These are phyloP conservation scores for Aechmea fasciata DNA, from an alignment of 176 grass and related monocot species.

Conservation along the genomic window DNA sequence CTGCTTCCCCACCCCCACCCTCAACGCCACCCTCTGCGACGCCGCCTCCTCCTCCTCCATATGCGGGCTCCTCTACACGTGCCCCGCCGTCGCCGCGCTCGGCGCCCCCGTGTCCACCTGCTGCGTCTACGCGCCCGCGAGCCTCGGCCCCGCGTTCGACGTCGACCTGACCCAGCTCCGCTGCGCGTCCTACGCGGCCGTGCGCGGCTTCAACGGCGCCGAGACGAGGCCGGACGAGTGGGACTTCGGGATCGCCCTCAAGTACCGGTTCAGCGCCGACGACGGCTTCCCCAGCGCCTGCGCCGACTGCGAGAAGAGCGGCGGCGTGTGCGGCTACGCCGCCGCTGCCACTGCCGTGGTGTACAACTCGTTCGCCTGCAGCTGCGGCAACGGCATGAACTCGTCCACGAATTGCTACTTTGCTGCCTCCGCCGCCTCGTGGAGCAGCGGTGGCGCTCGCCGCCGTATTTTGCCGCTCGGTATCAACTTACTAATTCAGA, in stretches of 20 bases:
- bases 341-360: background rate
- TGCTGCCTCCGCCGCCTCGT: background rate
- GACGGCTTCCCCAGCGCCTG: conserved; percentile 18
- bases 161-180: conserved; percentile 6
- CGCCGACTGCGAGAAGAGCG: conserved; percentile 23
- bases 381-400: conserved; percentile 16
- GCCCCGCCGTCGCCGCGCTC: conserved; percentile 1
- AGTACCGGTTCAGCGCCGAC: conserved; percentile 25
- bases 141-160: conserved; percentile 15
- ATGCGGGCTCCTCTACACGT: conserved; percentile 21
- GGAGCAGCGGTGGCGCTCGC: background rate
- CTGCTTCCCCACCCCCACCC: conserved; percentile 3
- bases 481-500: too few species aligned
- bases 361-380: conserved; percentile 15
- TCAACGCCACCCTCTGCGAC: conserved; percentile 14
- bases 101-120: conserved; percentile 9
- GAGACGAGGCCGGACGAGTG: background rate
- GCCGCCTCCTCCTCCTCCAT: conserved; percentile 1
- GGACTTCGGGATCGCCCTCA: conserved; percentile 15
- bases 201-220: conserved; percentile 8
- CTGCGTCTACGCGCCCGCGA: conserved; percentile 18
- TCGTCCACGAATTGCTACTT: conserved; percentile 15
- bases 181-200: conserved; percentile 3
- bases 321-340: conserved; percentile 16
- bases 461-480: background rate